phyloP scores from a whole-genome alignment of 208 protist genomes.

The Crithidia expoeki region DNA sequence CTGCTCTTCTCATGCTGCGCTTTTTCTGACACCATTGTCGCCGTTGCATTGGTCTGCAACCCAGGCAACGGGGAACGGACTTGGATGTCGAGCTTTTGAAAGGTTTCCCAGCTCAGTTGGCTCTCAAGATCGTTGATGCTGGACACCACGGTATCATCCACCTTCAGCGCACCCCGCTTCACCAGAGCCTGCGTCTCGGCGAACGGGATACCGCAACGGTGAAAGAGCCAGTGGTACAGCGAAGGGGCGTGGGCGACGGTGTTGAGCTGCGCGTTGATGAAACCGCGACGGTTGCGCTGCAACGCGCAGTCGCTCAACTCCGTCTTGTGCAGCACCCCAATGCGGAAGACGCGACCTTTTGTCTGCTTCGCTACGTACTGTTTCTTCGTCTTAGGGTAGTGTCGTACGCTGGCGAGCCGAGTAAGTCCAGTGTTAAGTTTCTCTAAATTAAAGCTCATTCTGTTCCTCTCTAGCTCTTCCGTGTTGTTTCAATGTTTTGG shows the following conservation, averaged over 20 bases:
- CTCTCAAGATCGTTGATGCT: conserved; percentile 55
- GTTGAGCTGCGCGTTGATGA: conserved; percentile 80
- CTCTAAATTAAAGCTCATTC: conserved; percentile 50
- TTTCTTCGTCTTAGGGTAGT: conserved; percentile 43
- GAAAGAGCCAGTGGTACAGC: conserved; percentile 90
- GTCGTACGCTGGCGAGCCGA: conserved; percentile 62
- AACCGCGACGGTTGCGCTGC: conserved; percentile 75
- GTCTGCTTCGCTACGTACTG: conserved; percentile 51
- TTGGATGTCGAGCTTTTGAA: conserved; percentile 77
- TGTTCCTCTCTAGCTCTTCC: background rate
- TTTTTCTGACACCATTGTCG: background rate
- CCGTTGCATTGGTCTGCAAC: conserved; percentile 11
- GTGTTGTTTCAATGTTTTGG: too few species aligned
- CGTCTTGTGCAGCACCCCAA: conserved; percentile 74
- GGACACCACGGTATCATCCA: conserved; percentile 61
- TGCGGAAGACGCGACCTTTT: conserved; percentile 75
- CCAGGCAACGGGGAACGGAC: conserved; percentile 45
- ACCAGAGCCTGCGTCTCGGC: conserved; percentile 63
- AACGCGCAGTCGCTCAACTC: conserved; percentile 67
- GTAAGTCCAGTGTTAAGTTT: conserved; percentile 77
- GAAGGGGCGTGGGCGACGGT: conserved; percentile 85
- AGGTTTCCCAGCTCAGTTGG: conserved; percentile 79
- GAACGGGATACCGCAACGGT: conserved; percentile 87
- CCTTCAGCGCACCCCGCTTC: conserved; percentile 48
- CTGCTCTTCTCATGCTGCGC: background rate